Conservation (phyloP, 176 grass and related monocot genomes). For the Aegilops tauschii region DNA sequence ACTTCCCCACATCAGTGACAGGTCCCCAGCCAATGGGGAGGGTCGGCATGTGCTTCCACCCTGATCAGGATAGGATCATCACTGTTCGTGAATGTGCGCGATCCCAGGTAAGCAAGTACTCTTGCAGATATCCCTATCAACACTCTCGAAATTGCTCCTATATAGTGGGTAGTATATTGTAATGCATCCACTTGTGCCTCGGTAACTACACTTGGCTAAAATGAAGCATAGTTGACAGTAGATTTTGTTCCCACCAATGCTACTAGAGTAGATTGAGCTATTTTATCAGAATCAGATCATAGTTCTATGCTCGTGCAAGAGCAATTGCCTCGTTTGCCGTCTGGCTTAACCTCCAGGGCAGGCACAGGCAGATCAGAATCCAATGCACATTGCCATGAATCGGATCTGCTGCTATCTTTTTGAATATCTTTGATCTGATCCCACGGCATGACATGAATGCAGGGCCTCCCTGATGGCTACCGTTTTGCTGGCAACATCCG, state of each 20-base stretch:
- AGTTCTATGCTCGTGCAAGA: not conserved
- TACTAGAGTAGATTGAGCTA: not conserved
- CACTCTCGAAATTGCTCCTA: not conserved
- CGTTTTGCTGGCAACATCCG: slow-evolving; percentile 70
- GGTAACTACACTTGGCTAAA: not conserved
- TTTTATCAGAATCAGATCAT: not conserved
- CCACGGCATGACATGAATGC: slow-evolving; percentile 13
- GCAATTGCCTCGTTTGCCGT: not conserved
- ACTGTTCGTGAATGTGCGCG: slow-evolving; percentile 80
- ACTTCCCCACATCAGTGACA: slow-evolving; percentile 86
- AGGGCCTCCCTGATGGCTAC: slow-evolving; percentile 71
- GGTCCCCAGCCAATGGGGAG: slow-evolving; percentile 92
- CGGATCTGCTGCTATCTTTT: not conserved
- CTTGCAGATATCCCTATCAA: not conserved
- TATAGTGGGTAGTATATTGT: not conserved
- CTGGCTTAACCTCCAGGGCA: not conserved
- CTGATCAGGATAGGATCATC: slow-evolving; percentile 76
- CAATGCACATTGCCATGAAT: not conserved
- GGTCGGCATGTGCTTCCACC: slow-evolving; percentile 92
- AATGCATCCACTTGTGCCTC: not conserved
- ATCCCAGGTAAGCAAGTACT: slow-evolving; percentile 54
- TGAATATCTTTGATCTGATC: not conserved
- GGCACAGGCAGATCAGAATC: not conserved
- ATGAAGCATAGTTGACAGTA: not conserved
- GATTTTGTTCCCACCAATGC: not conserved